Conservation (phyloP, 306 rosid species). For the Quercus parvula region DNA sequence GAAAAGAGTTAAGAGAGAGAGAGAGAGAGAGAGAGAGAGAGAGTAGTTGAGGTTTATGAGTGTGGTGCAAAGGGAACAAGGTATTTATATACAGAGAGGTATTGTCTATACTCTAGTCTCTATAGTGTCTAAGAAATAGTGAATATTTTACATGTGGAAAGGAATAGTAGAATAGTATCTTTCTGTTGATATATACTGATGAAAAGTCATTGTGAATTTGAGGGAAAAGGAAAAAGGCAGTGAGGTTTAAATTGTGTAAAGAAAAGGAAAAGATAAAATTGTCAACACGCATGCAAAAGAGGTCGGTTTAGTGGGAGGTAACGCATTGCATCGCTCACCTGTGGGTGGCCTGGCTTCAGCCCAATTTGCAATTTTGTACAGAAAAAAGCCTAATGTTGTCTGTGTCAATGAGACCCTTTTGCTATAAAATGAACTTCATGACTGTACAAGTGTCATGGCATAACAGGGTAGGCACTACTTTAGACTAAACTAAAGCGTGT, state of each 20-base stretch:
- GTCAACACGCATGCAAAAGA: slow-evolving; percentile 69
- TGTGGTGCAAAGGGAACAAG: slow-evolving; percentile 30
- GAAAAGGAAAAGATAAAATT: slow-evolving; percentile 24
- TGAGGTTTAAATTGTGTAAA: slow-evolving; percentile 1
- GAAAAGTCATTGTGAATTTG: not conserved
- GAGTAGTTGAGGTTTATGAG: not conserved
- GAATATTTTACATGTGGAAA: slow-evolving; percentile 42
- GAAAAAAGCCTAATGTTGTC: slow-evolving; percentile 1
- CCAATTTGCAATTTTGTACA: not conserved
- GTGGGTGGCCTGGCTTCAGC: not conserved
- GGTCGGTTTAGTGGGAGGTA: slow-evolving; percentile 53
- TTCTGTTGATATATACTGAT: slow-evolving; percentile 27
- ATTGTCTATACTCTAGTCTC: too few species aligned
- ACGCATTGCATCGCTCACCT: slow-evolving; percentile 33
- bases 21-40: not conserved
- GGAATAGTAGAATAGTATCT: slow-evolving; percentile 27
- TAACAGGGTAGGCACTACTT: slow-evolving; percentile 22
- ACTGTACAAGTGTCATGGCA: slow-evolving; percentile 29
- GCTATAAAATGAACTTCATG: not conserved
- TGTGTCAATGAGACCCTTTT: slow-evolving; percentile 2
- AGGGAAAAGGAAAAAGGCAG: slow-evolving; percentile 16
- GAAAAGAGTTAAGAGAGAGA: not conserved
- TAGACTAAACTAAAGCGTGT: slow-evolving; percentile 18
- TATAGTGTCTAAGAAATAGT: slow-evolving; percentile 16
- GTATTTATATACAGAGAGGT: slow-evolving; percentile 21